A percentile compares a stretch with the other conserved stretches of the same genome.
Conservation (phyloP, 2,329 filamentous ascomycete species). For the Botryotinia calthae region DNA sequence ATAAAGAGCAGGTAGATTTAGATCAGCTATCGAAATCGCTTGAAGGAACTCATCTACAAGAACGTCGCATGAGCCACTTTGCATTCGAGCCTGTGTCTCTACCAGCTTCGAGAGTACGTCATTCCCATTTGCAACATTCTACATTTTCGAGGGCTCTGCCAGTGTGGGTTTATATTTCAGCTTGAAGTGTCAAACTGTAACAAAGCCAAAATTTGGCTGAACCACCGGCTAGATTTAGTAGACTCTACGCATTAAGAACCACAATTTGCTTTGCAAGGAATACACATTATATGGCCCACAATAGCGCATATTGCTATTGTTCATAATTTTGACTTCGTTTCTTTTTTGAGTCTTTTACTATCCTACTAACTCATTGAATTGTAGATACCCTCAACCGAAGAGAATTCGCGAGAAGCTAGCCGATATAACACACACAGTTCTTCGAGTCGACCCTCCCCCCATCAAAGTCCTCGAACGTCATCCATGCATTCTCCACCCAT, state of each 20-base stretch:
- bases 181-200: conserved; percentile 13
- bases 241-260: conserved; percentile 23
- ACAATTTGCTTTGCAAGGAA: conserved; percentile 23
- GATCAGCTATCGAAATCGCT: conserved; percentile 63
- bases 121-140: conserved; percentile 28
- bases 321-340: conserved; percentile 15
- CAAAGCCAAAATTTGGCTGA: conserved; percentile 21
- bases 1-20: conserved; percentile 29
- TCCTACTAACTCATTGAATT: conserved; percentile 26
- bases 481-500: conserved; percentile 84
- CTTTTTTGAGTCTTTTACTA: conserved; percentile 8
- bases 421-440: conserved; percentile 63
- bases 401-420: conserved; percentile 56
- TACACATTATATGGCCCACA: conserved; percentile 24
- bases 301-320: conserved; percentile 23
- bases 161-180: not conserved
- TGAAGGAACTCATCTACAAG: conserved; percentile 73
- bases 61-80: conserved; percentile 79
- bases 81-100: conserved; percentile 89
- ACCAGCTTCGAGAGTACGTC: conserved; percentile 75
- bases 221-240: conserved; percentile 23
- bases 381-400: conserved; percentile 61
- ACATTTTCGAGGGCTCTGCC: not conserved
- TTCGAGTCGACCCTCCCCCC: conserved; percentile 63
- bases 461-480: conserved; percentile 63